phyloP scores from a whole-genome alignment of 2,329 filamentous ascomycete genomes.

The Scleromitrula shiraiana region DNA sequence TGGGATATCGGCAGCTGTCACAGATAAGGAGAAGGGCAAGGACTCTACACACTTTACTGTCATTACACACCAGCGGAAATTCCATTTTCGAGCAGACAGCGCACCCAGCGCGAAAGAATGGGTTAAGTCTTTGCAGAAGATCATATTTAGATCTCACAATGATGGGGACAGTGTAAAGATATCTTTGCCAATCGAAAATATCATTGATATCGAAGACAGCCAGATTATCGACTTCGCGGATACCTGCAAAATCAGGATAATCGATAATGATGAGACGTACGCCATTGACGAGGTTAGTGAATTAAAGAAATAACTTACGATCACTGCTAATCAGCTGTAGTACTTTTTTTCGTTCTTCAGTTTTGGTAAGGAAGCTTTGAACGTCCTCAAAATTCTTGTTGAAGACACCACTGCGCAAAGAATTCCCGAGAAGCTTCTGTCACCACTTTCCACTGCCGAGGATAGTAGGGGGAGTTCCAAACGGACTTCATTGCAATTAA shows the following conservation, averaged over 20 bases:
- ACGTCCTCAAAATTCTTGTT: conserved; percentile 50
- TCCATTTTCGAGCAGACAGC: conserved; percentile 85
- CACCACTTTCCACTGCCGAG: conserved; percentile 14
- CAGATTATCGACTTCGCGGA: conserved; percentile 87
- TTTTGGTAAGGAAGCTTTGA: conserved; percentile 74
- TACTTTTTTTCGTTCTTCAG: conserved; percentile 97
- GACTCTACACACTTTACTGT: conserved; percentile 73
- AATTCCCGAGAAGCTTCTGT: conserved; percentile 26
- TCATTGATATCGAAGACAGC: conserved; percentile 88
- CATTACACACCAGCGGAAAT: conserved; percentile 73
- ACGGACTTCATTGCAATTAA: conserved; percentile 17
- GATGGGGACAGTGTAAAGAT: conserved; percentile 97
- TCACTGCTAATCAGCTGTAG: conserved; percentile 37
- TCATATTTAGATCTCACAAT: conserved; percentile 93
- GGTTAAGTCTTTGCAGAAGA: conserved; percentile 88
- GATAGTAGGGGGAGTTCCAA: conserved; percentile 20
- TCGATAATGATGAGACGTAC: conserved; percentile 90
- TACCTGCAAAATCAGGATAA: conserved; percentile 85
- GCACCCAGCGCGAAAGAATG: conserved; percentile 85
- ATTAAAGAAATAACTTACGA: neutral
- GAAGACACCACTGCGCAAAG: conserved; percentile 29
- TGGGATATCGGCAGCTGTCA: conserved; percentile 75
- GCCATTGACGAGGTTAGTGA: conserved; percentile 77
- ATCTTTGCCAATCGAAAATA: conserved; percentile 76
- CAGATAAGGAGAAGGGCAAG: conserved; percentile 62